phyloP scores from a whole-genome alignment of 2,329 filamentous ascomycete genomes.

The Pseudogymnoascus verrucosus region DNA sequence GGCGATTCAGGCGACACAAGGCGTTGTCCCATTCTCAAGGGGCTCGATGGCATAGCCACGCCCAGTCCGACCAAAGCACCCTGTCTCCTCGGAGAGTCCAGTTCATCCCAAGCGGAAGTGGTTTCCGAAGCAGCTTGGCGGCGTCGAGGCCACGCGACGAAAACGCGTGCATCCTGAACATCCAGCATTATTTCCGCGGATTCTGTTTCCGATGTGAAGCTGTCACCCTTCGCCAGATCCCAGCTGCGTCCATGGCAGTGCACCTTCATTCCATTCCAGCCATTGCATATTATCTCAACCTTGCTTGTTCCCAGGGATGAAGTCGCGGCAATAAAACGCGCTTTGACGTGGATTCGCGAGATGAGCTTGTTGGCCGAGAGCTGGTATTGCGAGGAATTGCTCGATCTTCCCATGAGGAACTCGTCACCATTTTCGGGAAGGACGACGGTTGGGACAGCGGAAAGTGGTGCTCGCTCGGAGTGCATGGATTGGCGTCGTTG shows the following conservation, averaged over 20 bases:
- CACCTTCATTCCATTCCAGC: constrained; percentile 92
- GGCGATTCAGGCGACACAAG: constrained; percentile 74
- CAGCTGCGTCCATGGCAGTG: constrained; percentile 84
- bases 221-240: constrained; percentile 80
- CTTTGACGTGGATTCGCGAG: constrained; percentile 87
- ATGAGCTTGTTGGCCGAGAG: constrained; percentile 86
- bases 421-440: constrained; percentile 74
- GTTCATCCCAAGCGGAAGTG: constrained; percentile 63
- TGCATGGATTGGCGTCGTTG: constrained; percentile 55
- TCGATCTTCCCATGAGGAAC: constrained; percentile 83
- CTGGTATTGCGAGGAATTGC: constrained; percentile 92
- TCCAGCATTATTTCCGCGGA: constrained; percentile 89
- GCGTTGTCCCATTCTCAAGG: constrained; percentile 45
- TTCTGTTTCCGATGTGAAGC: constrained; percentile 83
- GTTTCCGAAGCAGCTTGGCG: constrained; percentile 38
- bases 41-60: constrained; percentile 49
- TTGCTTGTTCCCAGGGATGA: constrained; percentile 63
- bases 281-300: constrained; percentile 83
- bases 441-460: constrained; percentile 72
- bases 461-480: constrained; percentile 72
- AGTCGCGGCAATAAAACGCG: constrained; percentile 66
- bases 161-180: constrained; percentile 83
- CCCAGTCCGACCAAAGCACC: constrained; percentile 27
- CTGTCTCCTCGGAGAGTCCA: constrained; percentile 42
- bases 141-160: constrained; percentile 75